Conservation (phyloP, 305 asterid genomes). For the Fraxinus paxiana region DNA sequence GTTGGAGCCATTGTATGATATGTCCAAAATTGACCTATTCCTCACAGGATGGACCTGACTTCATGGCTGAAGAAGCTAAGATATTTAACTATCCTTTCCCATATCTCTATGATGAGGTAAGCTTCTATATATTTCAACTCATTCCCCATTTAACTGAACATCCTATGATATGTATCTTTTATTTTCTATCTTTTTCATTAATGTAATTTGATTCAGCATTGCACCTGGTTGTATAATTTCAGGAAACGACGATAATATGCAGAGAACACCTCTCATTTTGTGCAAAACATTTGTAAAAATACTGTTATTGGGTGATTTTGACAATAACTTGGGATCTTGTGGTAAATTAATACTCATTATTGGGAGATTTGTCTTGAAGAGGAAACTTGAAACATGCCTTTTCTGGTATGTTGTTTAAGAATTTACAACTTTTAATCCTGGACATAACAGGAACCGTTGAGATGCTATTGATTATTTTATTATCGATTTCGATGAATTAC, state of each 20-base stretch:
- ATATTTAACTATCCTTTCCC: constrained; percentile 71
- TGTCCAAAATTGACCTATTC: constrained; percentile 29
- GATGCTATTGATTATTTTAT: neutral
- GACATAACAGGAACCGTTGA: neutral
- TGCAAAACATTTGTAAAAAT: neutral
- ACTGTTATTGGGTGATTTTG: neutral
- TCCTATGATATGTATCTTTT: constrained; percentile 6
- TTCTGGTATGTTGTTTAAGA: neutral
- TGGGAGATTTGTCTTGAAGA: neutral
- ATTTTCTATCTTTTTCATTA: neutral
- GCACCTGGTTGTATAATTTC: neutral
- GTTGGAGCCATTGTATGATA: constrained; percentile 32
- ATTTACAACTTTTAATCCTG: neutral
- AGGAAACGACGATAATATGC: neutral
- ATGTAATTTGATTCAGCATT: neutral
- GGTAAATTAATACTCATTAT: neutral
- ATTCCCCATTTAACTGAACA: constrained; percentile 14
- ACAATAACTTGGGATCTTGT: neutral
- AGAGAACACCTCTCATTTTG: neutral
- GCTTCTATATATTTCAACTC: constrained; percentile 8
- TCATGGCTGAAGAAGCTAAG: constrained; percentile 82
- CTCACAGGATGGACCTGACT: constrained; percentile 86
- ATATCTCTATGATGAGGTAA: constrained; percentile 80
- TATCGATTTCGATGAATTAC: neutral
- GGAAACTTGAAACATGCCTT: neutral